Percentiles rank a stretch among this genome's conserved stretches.
Conservation (phyloP, 164 flowering plant species). For the Houttuynia cordata region DNA sequence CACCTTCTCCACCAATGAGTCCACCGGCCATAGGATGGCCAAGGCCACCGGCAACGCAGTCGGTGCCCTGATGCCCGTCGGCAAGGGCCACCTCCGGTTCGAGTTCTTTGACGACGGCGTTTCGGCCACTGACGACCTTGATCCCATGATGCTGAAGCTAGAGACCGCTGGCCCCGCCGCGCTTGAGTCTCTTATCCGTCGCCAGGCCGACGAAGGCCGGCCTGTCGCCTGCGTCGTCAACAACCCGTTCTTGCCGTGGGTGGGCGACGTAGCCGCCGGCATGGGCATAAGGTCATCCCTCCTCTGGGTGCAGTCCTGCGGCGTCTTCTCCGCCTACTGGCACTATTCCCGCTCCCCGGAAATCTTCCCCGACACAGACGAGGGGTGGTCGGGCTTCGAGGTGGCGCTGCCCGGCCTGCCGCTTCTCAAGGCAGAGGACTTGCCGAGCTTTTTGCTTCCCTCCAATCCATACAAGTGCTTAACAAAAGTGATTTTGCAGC, state of each 20-base stretch:
- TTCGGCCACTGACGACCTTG: constrained; percentile 22
- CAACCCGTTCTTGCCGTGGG: constrained; percentile 83
- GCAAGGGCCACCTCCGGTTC: constrained; percentile 46
- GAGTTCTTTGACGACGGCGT: constrained; percentile 60
- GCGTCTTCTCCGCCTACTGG: constrained; percentile 48
- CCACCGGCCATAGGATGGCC: constrained; percentile 24
- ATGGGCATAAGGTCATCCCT: constrained; percentile 43
- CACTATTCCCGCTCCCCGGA: constrained; percentile 28
- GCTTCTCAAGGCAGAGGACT: constrained; percentile 35
- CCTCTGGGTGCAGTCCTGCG: constrained; percentile 74
- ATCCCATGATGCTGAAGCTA: constrained; percentile 26
- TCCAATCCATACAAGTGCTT: constrained; percentile 23
- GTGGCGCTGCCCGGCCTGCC: constrained; percentile 59
- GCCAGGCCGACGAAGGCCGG: constrained; percentile 23
- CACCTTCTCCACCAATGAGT: constrained; percentile 42
- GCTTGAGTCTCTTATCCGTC: constrained; percentile 24
- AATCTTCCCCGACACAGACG: constrained; percentile 32
- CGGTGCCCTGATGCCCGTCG: constrained; percentile 22
- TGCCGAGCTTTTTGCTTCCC: constrained; percentile 61
- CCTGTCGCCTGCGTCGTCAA: constrained; percentile 56
- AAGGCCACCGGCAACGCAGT: constrained; percentile 18
- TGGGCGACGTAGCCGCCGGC: constrained; percentile 41
- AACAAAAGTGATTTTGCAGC: constrained; percentile 25
- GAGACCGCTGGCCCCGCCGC: constrained; percentile 27
- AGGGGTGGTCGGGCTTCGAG: constrained; percentile 12